A percentile compares a stretch with the other conserved stretches of the same genome.
Conservation (phyloP, 148 eudicot genomes). For the Vaccinium myrtillus region DNA sequence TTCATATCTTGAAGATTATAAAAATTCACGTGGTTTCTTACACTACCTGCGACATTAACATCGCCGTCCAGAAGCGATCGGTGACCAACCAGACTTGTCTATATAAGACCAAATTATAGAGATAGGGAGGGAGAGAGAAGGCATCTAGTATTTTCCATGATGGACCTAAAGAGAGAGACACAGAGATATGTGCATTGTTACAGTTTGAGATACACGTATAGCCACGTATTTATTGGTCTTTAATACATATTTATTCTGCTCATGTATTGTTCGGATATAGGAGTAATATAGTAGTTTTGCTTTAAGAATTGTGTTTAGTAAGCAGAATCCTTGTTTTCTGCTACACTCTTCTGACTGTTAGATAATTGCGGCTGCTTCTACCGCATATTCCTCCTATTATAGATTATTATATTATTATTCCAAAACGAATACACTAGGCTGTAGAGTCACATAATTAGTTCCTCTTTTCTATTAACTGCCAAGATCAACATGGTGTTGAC, state of each 20-base stretch:
- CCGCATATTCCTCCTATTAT: not conserved
- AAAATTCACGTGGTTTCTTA: conserved; percentile 41
- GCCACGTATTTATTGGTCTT: not conserved
- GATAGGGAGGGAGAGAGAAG: not conserved
- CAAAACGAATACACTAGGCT: not conserved
- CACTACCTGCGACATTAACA: conserved; percentile 33
- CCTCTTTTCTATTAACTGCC: not conserved
- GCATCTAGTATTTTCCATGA: not conserved
- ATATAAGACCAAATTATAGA: conserved; percentile 38
- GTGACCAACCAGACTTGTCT: conserved; percentile 31
- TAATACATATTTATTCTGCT: not conserved
- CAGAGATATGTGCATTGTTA: not conserved
- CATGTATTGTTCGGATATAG: not conserved
- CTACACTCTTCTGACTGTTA: not conserved
- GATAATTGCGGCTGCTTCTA: not conserved
- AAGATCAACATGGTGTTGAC: not conserved
- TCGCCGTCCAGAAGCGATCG: conserved; percentile 23
- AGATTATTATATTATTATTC: not conserved
- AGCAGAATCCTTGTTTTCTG: not conserved
- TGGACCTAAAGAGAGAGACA: not conserved
- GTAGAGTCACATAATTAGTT: not conserved
- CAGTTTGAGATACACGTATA: not conserved
- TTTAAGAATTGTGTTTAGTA: not conserved
- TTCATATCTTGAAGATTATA: conserved; percentile 26
- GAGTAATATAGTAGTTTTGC: not conserved